These are phyloP conservation scores for Punica granatum DNA, from an alignment of 345 rosid species.

Conservation along the genomic window DNA sequence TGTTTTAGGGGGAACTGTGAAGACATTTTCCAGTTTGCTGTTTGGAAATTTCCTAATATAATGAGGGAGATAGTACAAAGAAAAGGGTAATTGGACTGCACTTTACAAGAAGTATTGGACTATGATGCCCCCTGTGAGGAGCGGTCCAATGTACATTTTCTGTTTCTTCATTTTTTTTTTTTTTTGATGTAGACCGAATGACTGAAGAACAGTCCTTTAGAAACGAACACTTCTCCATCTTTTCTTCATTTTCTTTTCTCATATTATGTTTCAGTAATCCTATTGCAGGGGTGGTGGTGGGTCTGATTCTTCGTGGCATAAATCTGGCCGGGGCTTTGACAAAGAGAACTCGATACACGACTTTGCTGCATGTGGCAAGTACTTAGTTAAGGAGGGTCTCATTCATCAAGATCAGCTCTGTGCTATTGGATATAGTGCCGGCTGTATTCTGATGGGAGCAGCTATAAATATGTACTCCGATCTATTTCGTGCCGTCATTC, in stretches of 20 bases:
- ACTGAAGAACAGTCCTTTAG: neutral
- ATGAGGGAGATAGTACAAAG: neutral
- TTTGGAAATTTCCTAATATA: neutral
- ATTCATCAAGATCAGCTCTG: constrained; percentile 52
- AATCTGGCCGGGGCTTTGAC: constrained; percentile 49
- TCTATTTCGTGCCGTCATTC: constrained; percentile 59
- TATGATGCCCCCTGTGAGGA: neutral
- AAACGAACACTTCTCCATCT: neutral
- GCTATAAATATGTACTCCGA: constrained; percentile 56
- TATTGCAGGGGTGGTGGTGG: constrained; percentile 56
- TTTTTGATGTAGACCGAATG: neutral
- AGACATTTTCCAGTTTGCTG: neutral
- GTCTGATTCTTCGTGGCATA: constrained; percentile 67
- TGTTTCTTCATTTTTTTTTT: neutral
- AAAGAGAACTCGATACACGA: constrained; percentile 71
- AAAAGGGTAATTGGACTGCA: neutral
- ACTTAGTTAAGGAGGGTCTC: constrained; percentile 55
- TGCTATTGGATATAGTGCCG: constrained; percentile 75
- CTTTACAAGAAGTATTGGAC: neutral
- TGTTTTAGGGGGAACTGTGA: neutral
- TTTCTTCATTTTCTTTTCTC: neutral
- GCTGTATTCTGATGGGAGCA: constrained; percentile 70
- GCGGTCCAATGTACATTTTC: neutral
- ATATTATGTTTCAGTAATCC: neutral
- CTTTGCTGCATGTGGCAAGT: constrained; percentile 49